These are phyloP conservation scores for Xylariaceae sp. DNA, from an alignment of 2,329 filamentous ascomycete species.

Conservation along the genomic window DNA sequence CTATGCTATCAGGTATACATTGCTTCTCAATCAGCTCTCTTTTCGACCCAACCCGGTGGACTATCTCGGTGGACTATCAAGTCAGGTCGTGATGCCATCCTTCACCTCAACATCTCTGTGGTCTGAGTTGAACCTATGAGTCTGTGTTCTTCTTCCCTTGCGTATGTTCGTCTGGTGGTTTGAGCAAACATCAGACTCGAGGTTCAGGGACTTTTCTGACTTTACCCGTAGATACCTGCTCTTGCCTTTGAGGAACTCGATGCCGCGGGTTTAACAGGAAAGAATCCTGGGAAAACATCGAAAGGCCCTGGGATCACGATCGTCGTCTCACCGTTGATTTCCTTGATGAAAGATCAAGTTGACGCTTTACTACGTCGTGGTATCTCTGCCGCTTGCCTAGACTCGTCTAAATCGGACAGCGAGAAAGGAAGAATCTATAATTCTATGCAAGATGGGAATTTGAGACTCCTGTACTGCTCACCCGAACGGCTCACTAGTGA, in stretches of 20 bases:
- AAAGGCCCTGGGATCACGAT: slow-evolving; percentile 46
- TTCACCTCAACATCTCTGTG: no score
- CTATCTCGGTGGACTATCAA: not conserved
- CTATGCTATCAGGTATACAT: slow-evolving; percentile 42
- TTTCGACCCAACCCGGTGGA: not conserved
- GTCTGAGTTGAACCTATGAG: no score
- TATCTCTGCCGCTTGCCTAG: slow-evolving; percentile 49
- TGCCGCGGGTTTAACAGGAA: slow-evolving; percentile 12
- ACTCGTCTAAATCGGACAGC: slow-evolving; percentile 50
- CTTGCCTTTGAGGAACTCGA: slow-evolving; percentile 45
- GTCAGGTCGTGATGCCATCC: not conserved
- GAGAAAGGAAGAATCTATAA: slow-evolving; percentile 37
- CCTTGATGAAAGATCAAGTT: slow-evolving; percentile 57
- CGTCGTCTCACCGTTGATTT: slow-evolving; percentile 52
- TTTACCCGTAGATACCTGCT: slow-evolving; percentile 37
- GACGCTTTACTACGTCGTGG: slow-evolving; percentile 46
- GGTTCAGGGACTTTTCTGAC: not conserved
- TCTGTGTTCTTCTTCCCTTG: no score
- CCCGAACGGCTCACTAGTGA: slow-evolving; percentile 59
- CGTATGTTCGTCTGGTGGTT: no score
- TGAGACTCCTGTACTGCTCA: slow-evolving; percentile 54
- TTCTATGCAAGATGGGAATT: slow-evolving; percentile 39
- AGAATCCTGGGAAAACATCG: slow-evolving; percentile 1
- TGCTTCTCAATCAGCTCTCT: not conserved
- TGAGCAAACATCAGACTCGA: not conserved